phyloP scores from a whole-genome alignment of 225 moss, liverwort and hornwort genomes.

The Physcomitrellopsis africana region DNA sequence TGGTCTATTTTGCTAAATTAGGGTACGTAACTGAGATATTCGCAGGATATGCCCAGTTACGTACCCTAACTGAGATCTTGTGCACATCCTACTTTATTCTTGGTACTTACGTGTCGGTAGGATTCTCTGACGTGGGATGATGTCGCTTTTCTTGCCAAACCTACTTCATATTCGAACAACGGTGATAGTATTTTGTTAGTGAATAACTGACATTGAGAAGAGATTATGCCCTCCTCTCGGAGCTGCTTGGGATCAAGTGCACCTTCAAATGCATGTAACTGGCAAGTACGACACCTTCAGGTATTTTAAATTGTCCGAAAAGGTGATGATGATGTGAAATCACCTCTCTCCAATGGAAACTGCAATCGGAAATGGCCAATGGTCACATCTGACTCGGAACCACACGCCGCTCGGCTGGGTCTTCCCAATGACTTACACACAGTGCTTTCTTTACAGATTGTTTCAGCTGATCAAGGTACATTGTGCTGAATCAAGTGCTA shows the following conservation, averaged over 20 bases:
- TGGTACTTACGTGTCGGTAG: not conserved
- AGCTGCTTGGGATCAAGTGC: too few species aligned
- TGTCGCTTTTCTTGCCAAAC: not conserved
- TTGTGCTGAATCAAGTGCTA: slow-evolving; percentile 1
- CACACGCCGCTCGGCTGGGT: too few species aligned
- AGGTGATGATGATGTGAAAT: too few species aligned
- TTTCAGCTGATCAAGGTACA: slow-evolving; percentile 1
- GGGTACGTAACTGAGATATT: slow-evolving; percentile 50
- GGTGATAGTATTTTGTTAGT: not conserved
- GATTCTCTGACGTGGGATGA: not conserved
- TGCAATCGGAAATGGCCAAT: too few species aligned
- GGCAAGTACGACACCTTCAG: too few species aligned
- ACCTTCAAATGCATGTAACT: too few species aligned
- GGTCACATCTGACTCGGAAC: too few species aligned
- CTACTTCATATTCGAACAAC: not conserved
- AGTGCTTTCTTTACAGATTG: not conserved
- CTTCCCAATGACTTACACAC: too few species aligned
- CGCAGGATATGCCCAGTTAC: not conserved
- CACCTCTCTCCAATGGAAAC: too few species aligned
- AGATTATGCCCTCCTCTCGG: too few species aligned
- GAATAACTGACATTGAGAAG: not conserved
- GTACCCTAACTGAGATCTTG: not conserved
- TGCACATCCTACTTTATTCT: not conserved
- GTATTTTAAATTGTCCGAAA: too few species aligned
- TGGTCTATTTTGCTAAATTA: slow-evolving; percentile 68